Evolutionary conservation across 2,329 filamentous ascomycete genomes (phyloP).

Genomic region (Colletotrichum aenigma): DNA sequence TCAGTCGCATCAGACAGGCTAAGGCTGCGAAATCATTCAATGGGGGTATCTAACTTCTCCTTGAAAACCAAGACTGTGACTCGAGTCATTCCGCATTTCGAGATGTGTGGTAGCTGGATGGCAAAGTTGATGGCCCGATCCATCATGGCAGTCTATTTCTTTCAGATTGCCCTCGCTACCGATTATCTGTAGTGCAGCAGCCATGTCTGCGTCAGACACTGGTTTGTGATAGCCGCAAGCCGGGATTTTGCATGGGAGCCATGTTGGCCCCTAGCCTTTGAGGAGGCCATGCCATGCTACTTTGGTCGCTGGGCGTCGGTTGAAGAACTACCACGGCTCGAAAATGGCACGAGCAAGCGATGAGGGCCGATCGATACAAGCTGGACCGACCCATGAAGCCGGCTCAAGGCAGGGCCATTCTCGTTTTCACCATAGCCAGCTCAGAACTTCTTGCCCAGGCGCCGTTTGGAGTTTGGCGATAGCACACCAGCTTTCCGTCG

Average conservation of each 20-base stretch:
- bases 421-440: slow-evolving; percentile 61
- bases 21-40: not conserved
- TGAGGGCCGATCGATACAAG: not conserved
- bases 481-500: slow-evolving; percentile 70
- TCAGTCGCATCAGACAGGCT: not conserved
- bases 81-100: not conserved
- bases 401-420: slow-evolving; percentile 50
- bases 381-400: not conserved
- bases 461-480: slow-evolving; percentile 63
- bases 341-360: not conserved
- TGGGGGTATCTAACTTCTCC: slow-evolving; percentile 11
- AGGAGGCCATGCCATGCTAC: not conserved
- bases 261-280: not conserved
- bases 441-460: slow-evolving; percentile 65
- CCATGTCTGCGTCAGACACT: not conserved
- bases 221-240: not conserved
- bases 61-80: not conserved
- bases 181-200: not conserved
- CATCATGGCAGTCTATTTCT: not conserved
- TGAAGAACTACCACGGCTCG: not conserved
- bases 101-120: not conserved
- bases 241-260: not conserved
- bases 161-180: not conserved
- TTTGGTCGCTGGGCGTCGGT: not conserved
- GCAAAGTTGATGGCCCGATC: not conserved